phyloP scores from a whole-genome alignment of 106 monocot species.

The Platanthera guangdongensis region DNA sequence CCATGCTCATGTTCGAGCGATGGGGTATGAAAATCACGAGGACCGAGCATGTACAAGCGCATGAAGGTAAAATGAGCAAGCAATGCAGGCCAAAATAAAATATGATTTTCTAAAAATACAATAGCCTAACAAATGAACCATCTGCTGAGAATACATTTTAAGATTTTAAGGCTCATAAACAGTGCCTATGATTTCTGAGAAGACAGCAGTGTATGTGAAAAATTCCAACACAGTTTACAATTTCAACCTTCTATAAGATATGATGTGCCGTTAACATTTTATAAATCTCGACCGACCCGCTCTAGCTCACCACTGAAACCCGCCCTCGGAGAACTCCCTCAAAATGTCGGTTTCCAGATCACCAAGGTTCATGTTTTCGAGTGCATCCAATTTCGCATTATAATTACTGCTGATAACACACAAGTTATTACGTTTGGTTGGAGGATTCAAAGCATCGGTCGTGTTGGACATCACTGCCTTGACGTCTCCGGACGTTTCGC shows the following conservation, averaged over 20 bases:
- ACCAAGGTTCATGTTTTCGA: constrained; percentile 6
- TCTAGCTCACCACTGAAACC: constrained; percentile 9
- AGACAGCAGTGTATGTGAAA: neutral
- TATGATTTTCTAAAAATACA: no score
- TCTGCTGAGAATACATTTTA: neutral
- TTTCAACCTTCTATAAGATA: neutral
- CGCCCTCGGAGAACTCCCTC: constrained; percentile 3
- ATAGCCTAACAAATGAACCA: no score
- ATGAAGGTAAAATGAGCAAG: no score
- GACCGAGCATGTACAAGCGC: no score
- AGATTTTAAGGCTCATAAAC: neutral
- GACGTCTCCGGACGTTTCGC: neutral
- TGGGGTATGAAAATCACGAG: no score
- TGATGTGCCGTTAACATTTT: neutral
- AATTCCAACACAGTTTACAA: neutral
- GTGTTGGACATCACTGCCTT: neutral
- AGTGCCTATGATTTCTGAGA: neutral
- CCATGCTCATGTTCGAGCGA: no score
- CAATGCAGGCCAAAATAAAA: no score
- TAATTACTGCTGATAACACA: constrained; percentile 10
- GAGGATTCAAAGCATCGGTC: constrained; percentile 2
- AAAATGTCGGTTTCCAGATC: constrained; percentile 13
- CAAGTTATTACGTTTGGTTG: constrained; percentile 7
- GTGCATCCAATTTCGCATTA: neutral
- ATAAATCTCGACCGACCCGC: neutral